These are phyloP conservation scores for Umbelopsis isabellina DNA, from an alignment of 192 early-diverging fungal species.

Conservation along the genomic window DNA sequence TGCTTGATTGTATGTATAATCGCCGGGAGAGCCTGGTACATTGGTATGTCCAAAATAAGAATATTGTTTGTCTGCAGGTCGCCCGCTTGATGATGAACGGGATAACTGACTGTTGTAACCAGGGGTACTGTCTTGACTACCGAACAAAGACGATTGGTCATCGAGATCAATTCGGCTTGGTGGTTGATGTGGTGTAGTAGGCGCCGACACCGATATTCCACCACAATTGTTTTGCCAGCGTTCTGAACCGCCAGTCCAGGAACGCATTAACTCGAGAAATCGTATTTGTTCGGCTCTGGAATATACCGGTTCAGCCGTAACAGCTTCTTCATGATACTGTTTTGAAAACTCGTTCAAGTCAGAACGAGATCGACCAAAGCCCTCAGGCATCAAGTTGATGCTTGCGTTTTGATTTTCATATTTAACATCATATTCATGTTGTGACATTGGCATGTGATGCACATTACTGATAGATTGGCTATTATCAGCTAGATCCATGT, in stretches of 20 bases:
- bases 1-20: neutral
- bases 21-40: neutral
- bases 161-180: neutral
- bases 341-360: neutral
- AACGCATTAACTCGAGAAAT: constrained; percentile 29
- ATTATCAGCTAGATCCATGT: too few relatives aligned
- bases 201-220: neutral
- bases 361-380: neutral
- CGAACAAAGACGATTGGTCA: constrained; percentile 3
- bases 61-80: neutral
- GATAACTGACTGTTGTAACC: neutral
- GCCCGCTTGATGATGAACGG: neutral
- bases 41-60: neutral
- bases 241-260: constrained; percentile 27
- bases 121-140: neutral
- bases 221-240: constrained; percentile 27
- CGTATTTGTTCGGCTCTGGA: constrained; percentile 23
- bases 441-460: neutral
- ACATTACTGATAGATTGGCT: too few relatives aligned
- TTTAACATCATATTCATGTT: neutral
- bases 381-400: neutral
- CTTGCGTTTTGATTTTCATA: neutral
- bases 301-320: neutral
- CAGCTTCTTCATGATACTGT: neutral
- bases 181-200: neutral